Evolutionary conservation across 2,329 filamentous ascomycete genomes (phyloP).

Genomic region (Nemania sp.): DNA sequence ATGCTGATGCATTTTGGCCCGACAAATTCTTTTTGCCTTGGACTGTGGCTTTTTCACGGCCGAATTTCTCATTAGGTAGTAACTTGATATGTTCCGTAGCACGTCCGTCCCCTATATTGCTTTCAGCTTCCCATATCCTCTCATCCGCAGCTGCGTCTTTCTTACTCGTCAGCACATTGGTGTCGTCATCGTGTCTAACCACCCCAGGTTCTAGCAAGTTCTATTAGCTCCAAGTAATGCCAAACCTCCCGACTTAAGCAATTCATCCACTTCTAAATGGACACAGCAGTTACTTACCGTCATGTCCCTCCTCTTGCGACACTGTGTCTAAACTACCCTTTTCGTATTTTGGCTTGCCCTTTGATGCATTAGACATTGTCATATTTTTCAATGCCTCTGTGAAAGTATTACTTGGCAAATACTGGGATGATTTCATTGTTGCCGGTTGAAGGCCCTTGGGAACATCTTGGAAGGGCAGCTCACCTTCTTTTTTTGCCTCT

Average conservation of each 20-base stretch:
- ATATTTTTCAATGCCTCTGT: conserved; percentile 14
- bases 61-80: neutral
- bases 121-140: neutral
- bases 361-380: conserved; percentile 26
- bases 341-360: conserved; percentile 17
- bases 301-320: neutral
- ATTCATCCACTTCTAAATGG: neutral
- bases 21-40: neutral
- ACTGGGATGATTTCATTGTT: conserved; percentile 5
- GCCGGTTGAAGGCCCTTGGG: conserved; percentile 4
- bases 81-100: neutral
- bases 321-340: neutral
- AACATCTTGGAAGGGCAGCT: conserved; percentile 19
- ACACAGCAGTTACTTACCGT: conserved; percentile 6
- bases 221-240: neutral
- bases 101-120: neutral
- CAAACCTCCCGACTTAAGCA: too few species aligned
- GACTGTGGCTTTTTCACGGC: neutral
- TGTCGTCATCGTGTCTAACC: neutral
- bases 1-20: neutral
- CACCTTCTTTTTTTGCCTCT: conserved; percentile 25
- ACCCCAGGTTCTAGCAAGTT: neutral
- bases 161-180: neutral
- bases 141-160: neutral
- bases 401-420: conserved; percentile 13